Evolutionary conservation across 441 rosid species (phyloP).

Genomic region (Erodium trifolium): DNA sequence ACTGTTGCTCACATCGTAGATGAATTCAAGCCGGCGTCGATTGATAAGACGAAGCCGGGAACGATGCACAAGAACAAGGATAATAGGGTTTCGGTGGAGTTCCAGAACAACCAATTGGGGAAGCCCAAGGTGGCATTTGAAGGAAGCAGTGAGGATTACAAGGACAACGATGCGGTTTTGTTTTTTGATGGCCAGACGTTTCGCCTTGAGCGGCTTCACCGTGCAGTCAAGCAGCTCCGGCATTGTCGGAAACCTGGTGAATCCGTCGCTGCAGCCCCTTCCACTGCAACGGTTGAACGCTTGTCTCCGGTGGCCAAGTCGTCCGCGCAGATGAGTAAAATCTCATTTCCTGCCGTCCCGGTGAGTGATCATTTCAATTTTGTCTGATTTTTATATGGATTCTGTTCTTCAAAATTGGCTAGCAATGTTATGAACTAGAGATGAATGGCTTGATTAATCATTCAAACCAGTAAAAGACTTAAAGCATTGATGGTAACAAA

Average conservation of each 20-base stretch:
- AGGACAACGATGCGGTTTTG: conserved; percentile 67
- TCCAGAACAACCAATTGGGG: conserved; percentile 71
- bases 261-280: conserved; percentile 32
- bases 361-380: conserved; percentile 30
- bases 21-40: conserved; percentile 82
- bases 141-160: conserved; percentile 79
- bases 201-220: conserved; percentile 66
- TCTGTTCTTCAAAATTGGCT: too few species aligned
- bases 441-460: background rate
- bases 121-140: conserved; percentile 68
- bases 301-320: conserved; percentile 46
- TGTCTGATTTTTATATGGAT: background rate
- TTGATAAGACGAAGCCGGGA: conserved; percentile 68
- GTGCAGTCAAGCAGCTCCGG: conserved; percentile 67
- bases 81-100: conserved; percentile 68
- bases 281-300: conserved; percentile 29
- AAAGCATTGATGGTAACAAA: background rate
- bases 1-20: conserved; percentile 28
- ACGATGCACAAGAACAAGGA: conserved; percentile 60
- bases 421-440: background rate
- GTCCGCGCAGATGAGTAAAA: conserved; percentile 27
- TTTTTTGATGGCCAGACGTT: conserved; percentile 65
- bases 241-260: conserved; percentile 60
- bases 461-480: background rate
- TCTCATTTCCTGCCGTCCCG: conserved; percentile 37